These are phyloP conservation scores for Eucalyptus virginea DNA, from an alignment of 345 rosid species.

Conservation along the genomic window DNA sequence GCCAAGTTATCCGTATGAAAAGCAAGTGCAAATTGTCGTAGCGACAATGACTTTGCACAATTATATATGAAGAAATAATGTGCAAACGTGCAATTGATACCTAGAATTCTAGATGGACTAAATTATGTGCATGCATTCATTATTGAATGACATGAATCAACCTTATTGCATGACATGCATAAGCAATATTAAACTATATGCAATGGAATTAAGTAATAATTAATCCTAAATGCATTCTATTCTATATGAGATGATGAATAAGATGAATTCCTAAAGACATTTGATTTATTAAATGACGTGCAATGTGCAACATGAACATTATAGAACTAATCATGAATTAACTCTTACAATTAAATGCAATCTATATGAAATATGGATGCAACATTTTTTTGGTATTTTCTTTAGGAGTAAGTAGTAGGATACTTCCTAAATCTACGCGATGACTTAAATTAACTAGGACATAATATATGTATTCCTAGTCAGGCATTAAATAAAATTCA, in stretches of 20 bases:
- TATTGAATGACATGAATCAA: background rate
- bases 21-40: too few species aligned
- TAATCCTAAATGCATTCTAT: background rate
- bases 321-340: background rate
- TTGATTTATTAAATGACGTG: background rate
- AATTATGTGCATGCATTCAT: background rate
- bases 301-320: background rate
- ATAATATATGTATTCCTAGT: background rate
- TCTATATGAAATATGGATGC: background rate
- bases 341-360: background rate
- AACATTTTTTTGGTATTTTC: background rate
- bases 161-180: background rate
- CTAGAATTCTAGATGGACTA: background rate
- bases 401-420: background rate
- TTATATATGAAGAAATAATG: too few species aligned
- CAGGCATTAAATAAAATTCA: background rate
- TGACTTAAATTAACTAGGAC: background rate
- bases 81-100: background rate
- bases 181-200: background rate
- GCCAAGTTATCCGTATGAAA: too few species aligned
- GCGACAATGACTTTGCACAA: too few species aligned
- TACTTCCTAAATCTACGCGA: background rate
- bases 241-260: background rate
- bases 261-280: background rate
- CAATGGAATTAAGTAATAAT: background rate